Evolutionary conservation across 805 yeast genomes (phyloP).

Genomic region (Hanseniaspora singularis): DNA sequence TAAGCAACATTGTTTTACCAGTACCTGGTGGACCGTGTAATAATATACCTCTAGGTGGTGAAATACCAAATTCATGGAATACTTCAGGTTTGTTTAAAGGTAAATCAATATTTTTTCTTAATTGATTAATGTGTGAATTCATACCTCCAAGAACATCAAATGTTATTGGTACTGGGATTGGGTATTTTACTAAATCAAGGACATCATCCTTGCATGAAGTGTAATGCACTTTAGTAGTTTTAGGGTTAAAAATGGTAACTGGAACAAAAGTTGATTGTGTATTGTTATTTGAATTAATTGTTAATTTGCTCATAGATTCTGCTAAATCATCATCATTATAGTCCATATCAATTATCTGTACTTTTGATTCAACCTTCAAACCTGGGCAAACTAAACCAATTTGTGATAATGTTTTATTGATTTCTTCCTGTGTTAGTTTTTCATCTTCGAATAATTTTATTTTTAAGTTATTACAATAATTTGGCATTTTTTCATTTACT

Average conservation of each 20-base stretch:
- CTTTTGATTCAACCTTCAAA: slow-evolving; percentile 27
- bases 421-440: slow-evolving; percentile 24
- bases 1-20: slow-evolving; percentile 80
- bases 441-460: slow-evolving; percentile 20
- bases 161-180: slow-evolving; percentile 33
- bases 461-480: slow-evolving; percentile 30
- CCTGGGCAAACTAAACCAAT: slow-evolving; percentile 55
- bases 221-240: slow-evolving; percentile 16
- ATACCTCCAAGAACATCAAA: slow-evolving; percentile 72
- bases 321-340: slow-evolving; percentile 18
- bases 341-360: slow-evolving; percentile 22
- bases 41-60: slow-evolving; percentile 88
- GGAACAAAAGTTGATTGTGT: slow-evolving; percentile 33
- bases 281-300: slow-evolving; percentile 23
- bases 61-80: slow-evolving; percentile 72
- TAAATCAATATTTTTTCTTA: slow-evolving; percentile 59
- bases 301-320: slow-evolving; percentile 26
- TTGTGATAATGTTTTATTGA: slow-evolving; percentile 38
- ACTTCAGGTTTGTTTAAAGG: slow-evolving; percentile 70
- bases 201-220: not conserved
- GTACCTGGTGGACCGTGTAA: slow-evolving; percentile 97
- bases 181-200: slow-evolving; percentile 31
- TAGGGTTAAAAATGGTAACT: slow-evolving; percentile 33
- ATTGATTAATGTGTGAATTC: slow-evolving; percentile 42
- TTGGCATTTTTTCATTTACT: slow-evolving; percentile 41